Evolutionary conservation across 495 filamentous ascomycete genomes (phyloP), one percentile per base, ranked within the genome.

Genomic region (Trypethelium eluteriae): DNA sequence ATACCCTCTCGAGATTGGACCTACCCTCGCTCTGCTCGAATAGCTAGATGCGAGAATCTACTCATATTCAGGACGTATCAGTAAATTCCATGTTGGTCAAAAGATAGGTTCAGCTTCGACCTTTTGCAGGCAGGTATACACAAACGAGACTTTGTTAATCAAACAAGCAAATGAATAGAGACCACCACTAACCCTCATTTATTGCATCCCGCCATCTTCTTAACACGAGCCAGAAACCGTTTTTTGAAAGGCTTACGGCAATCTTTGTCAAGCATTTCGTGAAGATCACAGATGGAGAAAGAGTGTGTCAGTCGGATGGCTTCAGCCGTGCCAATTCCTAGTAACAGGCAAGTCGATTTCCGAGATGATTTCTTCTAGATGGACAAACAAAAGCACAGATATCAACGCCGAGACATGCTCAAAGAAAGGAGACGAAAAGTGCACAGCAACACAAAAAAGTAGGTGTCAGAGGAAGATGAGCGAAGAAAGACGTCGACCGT

Each of bases 1-100:
- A 5, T 53, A 5, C 18, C n/a, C 49, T 16, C 5, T 25, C n/a
- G 11, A 9, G n/a, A 18, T 53, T 18, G 49, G 16, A 16, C 5
- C 5, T n/a, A 18, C n/a, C n/a, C 49, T 25, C 49, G 49, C 18
- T 5, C n/a, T 53, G 11, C 12, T 18, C 11, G 49, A 53, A n/a
- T 25, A 53, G 49, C 49, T 53, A 53, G 49, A 53, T 18, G 49
- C 49, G n/a, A 53, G 49, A 14, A 25, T 53, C 49, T 53, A 53
- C 49, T 7, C 14, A 9, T 46, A 25, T 53, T 25, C 5, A 16
- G 11, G 11, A 53, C 49, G 10, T 53, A 53, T 53, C 49, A 53
- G 49, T n/a, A 25, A 53, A 25, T 53, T 16, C n/a, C 14, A 14
- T 14, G 14, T 44, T 44, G 14, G 41, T 44, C 41, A 14, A 14